These are phyloP conservation scores for Aspergillus tubingensis DNA, from an alignment of 2,329 filamentous ascomycete genomes.

Conservation along the genomic window DNA sequence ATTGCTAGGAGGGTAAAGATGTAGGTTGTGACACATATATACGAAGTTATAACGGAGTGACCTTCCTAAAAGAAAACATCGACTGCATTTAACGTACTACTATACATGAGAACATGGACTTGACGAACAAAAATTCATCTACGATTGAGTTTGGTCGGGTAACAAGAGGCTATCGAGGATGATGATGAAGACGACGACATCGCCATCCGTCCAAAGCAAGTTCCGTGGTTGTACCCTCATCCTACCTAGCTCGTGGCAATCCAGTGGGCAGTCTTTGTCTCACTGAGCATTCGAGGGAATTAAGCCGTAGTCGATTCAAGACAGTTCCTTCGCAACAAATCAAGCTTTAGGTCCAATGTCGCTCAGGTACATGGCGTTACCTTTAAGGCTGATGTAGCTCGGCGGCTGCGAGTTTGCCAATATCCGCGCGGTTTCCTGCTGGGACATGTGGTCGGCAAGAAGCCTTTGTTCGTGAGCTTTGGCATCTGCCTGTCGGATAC, in stretches of 20 bases:
- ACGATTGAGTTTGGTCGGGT: not conserved
- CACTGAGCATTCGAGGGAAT: not conserved
- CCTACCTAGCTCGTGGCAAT: not conserved
- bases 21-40: too few relatives aligned
- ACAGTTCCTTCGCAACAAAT: not conserved
- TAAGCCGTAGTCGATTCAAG: not conserved
- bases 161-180: too few relatives aligned
- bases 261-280: not conserved
- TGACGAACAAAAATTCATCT: not conserved
- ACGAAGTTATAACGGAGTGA: too few relatives aligned
- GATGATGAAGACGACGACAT: not conserved
- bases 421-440: conserved; percentile 28
- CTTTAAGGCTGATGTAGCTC: conserved; percentile 32
- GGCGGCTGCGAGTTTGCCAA: conserved; percentile 27
- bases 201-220: not conserved
- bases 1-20: too few relatives aligned
- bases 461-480: conserved; percentile 26
- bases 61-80: not conserved
- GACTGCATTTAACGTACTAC: not conserved
- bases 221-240: not conserved
- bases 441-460: conserved; percentile 21
- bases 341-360: conserved; percentile 22
- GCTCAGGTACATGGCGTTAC: conserved; percentile 36
- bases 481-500: conserved; percentile 27
- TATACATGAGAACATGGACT: not conserved